These are phyloP conservation scores for Colletotrichum plurivorum DNA, from an alignment of 2,329 filamentous ascomycete species.

Conservation along the genomic window DNA sequence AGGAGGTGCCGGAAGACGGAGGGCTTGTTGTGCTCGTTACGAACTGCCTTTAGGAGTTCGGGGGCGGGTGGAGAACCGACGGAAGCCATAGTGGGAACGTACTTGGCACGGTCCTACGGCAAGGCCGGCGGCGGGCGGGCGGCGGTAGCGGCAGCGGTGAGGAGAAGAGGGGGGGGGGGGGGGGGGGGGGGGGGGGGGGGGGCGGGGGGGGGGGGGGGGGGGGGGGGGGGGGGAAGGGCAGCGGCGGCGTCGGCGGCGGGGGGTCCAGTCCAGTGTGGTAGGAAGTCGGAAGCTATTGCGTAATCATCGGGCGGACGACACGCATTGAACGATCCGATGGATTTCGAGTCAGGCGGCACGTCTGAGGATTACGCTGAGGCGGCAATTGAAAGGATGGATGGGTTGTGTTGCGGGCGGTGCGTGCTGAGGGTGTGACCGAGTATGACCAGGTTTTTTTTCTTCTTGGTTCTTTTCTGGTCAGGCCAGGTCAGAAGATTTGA, in stretches of 20 bases:
- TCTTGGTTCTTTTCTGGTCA: neutral
- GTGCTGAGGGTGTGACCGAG: conserved; percentile 15
- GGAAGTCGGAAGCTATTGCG: conserved; percentile 35
- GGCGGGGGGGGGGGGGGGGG: neutral
- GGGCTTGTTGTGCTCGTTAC: conserved; percentile 44
- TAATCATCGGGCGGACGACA: conserved; percentile 36
- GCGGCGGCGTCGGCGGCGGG: no score
- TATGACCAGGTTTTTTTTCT: neutral
- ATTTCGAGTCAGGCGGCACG: conserved; percentile 19
- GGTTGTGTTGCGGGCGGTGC: conserved; percentile 4
- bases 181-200: no score
- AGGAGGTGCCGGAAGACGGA: conserved; percentile 61
- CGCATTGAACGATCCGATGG: neutral
- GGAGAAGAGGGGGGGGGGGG: neutral
- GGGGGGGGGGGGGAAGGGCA: no score
- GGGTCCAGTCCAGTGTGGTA: neutral
- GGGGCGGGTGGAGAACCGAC: conserved; percentile 41
- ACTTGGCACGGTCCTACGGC: conserved; percentile 26
- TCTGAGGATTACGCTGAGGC: neutral
- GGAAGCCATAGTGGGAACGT: conserved; percentile 41
- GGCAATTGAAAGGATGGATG: neutral
- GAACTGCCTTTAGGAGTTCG: conserved; percentile 43
- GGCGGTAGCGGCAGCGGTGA: conserved; percentile 9
- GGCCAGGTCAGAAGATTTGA: neutral
- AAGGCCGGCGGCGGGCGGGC: conserved; percentile 9